Conservation (phyloP, 192 early-diverging fungal species). For the Backusella liffmaniae region DNA sequence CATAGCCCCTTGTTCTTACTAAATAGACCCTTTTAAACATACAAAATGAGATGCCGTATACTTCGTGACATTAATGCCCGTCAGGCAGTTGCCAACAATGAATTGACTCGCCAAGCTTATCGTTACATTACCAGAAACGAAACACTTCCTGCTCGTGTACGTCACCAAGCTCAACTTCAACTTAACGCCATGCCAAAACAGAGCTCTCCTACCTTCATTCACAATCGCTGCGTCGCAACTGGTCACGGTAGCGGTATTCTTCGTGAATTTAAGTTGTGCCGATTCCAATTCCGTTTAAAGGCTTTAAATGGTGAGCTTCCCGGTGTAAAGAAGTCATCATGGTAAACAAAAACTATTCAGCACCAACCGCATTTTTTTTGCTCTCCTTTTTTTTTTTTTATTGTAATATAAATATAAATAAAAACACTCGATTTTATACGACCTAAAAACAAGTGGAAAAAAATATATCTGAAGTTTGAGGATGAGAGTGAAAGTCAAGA, state of each 20-base stretch:
- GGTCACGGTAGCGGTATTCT: constrained; percentile 76
- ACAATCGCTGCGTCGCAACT: constrained; percentile 73
- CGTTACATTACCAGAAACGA: constrained; percentile 78
- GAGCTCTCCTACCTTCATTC: constrained; percentile 61
- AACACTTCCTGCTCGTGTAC: constrained; percentile 66
- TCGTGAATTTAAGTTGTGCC: constrained; percentile 70
- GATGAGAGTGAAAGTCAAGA: background rate
- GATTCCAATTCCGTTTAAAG: constrained; percentile 79
- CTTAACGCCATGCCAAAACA: constrained; percentile 66
- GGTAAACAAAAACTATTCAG: constrained; percentile 48
- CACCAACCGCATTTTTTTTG: constrained; percentile 4
- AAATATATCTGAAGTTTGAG: background rate
- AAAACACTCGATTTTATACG: background rate
- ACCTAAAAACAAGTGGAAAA: background rate
- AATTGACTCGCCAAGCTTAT: constrained; percentile 72
- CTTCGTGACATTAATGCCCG: constrained; percentile 75
- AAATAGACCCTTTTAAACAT: background rate
- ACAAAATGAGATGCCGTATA: constrained; percentile 45
- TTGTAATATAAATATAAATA: constrained; percentile 4
- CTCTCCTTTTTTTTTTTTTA: background rate
- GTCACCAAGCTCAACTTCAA: constrained; percentile 75
- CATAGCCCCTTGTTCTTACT: constrained; percentile 6
- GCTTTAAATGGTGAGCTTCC: constrained; percentile 78
- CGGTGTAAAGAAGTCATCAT: constrained; percentile 78
- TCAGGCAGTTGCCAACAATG: constrained; percentile 61